phyloP scores from a whole-genome alignment of 148 eudicot genomes.

The Polygonum aviculare region DNA sequence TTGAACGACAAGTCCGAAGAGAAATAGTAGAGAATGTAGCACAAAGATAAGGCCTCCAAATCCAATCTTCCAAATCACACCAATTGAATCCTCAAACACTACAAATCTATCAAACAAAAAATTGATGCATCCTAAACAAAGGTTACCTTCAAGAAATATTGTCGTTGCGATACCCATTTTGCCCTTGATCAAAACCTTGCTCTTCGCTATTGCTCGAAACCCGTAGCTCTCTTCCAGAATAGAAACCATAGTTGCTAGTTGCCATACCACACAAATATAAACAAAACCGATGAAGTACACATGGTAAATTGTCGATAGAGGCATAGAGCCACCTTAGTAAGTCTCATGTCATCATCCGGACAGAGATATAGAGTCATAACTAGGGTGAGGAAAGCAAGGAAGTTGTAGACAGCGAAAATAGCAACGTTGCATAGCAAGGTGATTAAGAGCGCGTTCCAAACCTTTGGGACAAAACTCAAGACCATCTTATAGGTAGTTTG shows the following conservation, averaged over 20 bases:
- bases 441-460: constrained; percentile 34
- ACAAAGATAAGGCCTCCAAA: constrained; percentile 25
- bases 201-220: constrained; percentile 38
- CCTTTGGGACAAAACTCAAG: constrained; percentile 32
- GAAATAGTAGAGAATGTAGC: constrained; percentile 20
- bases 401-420: constrained; percentile 17
- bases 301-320: background rate
- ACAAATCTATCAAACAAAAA: constrained; percentile 20
- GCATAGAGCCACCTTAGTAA: background rate
- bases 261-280: constrained; percentile 37
- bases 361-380: background rate
- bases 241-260: constrained; percentile 37
- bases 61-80: constrained; percentile 18
- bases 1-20: constrained; percentile 41
- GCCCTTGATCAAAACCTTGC: constrained; percentile 41
- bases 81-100: constrained; percentile 17
- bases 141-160: constrained; percentile 18
- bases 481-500: constrained; percentile 22
- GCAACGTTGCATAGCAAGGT: constrained; percentile 31
- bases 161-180: constrained; percentile 25
- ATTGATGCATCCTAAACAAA: constrained; percentile 23
- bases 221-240: constrained; percentile 43
- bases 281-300: constrained; percentile 26
- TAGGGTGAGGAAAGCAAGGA: background rate
- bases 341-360: constrained; percentile 4